Conservation (phyloP, 164 flowering plant species). For the Stephania cephalantha region DNA sequence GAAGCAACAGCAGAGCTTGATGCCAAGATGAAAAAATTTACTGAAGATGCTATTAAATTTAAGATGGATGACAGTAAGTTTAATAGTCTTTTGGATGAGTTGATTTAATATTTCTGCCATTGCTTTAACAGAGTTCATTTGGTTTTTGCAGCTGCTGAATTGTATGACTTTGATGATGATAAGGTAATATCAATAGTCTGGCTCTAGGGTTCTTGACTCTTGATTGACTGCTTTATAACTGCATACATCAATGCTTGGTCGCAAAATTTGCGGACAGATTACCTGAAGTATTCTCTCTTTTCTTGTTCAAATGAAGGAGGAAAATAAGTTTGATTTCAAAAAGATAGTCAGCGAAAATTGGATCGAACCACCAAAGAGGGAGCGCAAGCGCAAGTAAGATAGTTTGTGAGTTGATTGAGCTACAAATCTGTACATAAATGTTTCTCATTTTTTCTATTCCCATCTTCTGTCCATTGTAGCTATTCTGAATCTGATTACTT, state of each 20-base stretch:
- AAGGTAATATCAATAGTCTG: conserved; percentile 40
- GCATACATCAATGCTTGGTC: not conserved
- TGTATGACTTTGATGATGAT: conserved; percentile 90
- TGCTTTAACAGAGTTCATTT: not conserved
- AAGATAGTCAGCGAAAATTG: conserved; percentile 93
- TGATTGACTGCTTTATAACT: not conserved
- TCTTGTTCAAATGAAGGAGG: conserved; percentile 52
- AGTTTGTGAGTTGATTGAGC: not conserved
- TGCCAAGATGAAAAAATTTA: conserved; percentile 99
- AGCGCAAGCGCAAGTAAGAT: conserved; percentile 88
- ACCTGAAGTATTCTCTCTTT: not conserved
- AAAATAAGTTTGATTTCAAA: conserved; percentile 87
- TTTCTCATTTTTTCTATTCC: not conserved
- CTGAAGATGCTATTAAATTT: conserved; percentile 98
- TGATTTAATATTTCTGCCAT: not conserved
- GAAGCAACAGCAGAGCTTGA: conserved; percentile 99
- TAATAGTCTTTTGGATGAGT: not conserved
- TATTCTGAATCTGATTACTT: conserved; percentile 94
- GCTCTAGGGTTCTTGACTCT: not conserved
- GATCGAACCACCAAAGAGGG: conserved; percentile 94
- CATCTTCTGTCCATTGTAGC: conserved; percentile 24
- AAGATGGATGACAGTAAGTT: conserved; percentile 98
- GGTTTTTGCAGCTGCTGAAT: conserved; percentile 74
- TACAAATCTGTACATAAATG: not conserved
- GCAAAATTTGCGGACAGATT: not conserved